Percentiles rank a stretch among this genome's conserved stretches.
phyloP scores from a whole-genome alignment of 2,329 filamentous ascomycete species.

The Pseudohalonectria lignicola region DNA sequence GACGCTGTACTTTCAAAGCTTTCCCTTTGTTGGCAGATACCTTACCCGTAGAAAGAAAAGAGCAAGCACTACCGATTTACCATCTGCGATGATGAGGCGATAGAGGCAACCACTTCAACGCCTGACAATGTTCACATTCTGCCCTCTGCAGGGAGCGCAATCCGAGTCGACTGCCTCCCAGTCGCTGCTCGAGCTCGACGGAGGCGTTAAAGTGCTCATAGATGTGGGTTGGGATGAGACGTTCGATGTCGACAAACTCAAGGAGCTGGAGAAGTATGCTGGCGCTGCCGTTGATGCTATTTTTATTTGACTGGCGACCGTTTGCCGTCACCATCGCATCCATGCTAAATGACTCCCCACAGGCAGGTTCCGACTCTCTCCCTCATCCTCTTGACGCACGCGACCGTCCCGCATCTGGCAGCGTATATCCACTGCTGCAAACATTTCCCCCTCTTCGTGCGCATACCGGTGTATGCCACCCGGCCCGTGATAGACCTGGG shows the following conservation, averaged over 20 bases:
- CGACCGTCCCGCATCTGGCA: conserved; percentile 81
- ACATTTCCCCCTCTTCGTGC: conserved; percentile 81
- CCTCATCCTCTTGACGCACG: conserved; percentile 87
- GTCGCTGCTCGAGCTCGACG: conserved; percentile 93
- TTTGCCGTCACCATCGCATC: background rate
- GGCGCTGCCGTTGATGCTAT: no score
- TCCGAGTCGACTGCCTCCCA: conserved; percentile 80
- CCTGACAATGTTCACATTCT: conserved; percentile 85
- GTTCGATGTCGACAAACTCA: conserved; percentile 73
- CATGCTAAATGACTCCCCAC: conserved; percentile 11
- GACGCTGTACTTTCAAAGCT: no score
- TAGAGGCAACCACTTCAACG: no score
- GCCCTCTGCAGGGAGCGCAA: conserved; percentile 81
- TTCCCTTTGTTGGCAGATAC: no score
- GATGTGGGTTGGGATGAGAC: conserved; percentile 94
- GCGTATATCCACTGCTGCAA: conserved; percentile 97
- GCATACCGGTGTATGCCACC: conserved; percentile 91
- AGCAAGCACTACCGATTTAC: no score
- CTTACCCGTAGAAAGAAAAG: no score
- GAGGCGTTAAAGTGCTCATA: conserved; percentile 87
- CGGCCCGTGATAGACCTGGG: conserved; percentile 88
- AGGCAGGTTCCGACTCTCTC: conserved; percentile 89
- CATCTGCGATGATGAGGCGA: no score
- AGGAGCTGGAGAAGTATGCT: conserved; percentile 77
- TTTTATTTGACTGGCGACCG: no score